Conservation (phyloP, 2,329 filamentous ascomycete species). For the Ophiostoma novo-ulmi region DNA sequence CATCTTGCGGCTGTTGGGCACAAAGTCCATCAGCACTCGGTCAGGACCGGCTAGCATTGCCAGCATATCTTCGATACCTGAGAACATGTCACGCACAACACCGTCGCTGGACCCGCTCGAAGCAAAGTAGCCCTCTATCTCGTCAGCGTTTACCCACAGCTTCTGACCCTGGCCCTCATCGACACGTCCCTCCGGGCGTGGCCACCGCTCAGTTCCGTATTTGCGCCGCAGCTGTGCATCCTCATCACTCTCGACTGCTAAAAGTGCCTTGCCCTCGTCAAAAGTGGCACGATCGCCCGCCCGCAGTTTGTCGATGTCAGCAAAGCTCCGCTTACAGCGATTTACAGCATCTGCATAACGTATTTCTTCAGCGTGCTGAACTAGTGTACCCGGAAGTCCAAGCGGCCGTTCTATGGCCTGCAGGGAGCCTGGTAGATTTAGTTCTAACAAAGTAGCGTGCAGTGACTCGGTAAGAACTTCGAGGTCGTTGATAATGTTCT, state of each 20-base stretch:
- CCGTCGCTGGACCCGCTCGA: slow-evolving; percentile 52
- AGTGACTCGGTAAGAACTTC: slow-evolving; percentile 75
- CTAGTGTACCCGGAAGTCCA: slow-evolving; percentile 75
- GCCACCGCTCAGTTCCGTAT: slow-evolving; percentile 85
- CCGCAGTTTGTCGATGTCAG: slow-evolving; percentile 87
- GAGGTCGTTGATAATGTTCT: slow-evolving; percentile 77
- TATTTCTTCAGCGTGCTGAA: slow-evolving; percentile 90
- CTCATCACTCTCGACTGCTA: slow-evolving; percentile 76
- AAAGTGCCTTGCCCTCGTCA: slow-evolving; percentile 72
- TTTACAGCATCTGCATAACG: slow-evolving; percentile 82
- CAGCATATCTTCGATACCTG: slow-evolving; percentile 68
- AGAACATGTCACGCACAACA: slow-evolving; percentile 71
- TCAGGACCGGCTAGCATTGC: slow-evolving; percentile 73
- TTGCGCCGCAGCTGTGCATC: slow-evolving; percentile 69
- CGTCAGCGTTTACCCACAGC: slow-evolving; percentile 66
- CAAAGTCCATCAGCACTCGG: slow-evolving; percentile 76
- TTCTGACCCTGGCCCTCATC: slow-evolving; percentile 56
- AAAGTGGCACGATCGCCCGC: slow-evolving; percentile 71
- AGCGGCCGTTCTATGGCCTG: slow-evolving; percentile 94
- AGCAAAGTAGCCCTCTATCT: slow-evolving; percentile 83
- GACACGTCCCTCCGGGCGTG: slow-evolving; percentile 60
- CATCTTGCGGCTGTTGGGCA: slow-evolving; percentile 76
- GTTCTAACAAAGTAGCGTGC: slow-evolving; percentile 70
- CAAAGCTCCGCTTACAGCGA: slow-evolving; percentile 70
- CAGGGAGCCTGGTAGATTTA: slow-evolving; percentile 85